These are phyloP conservation scores for Cicer cuneatum DNA, from an alignment of 306 rosid species.

Conservation along the genomic window DNA sequence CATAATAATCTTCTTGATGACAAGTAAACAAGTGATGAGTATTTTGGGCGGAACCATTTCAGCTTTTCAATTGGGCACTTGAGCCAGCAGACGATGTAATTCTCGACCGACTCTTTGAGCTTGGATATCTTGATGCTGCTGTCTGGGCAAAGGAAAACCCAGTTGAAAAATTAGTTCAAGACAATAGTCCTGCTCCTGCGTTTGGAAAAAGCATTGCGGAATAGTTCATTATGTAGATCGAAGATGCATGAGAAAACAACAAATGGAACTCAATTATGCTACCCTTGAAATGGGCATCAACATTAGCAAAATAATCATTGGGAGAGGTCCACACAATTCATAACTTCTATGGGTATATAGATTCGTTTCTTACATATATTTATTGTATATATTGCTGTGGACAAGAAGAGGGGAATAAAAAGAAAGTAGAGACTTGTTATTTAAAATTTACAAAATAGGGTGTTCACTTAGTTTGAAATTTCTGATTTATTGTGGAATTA, in stretches of 20 bases:
- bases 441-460: slow-evolving; percentile 14
- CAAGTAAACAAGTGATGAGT: slow-evolving; percentile 11
- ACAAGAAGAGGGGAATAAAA: not conserved
- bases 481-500: slow-evolving; percentile 38
- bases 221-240: slow-evolving; percentile 39
- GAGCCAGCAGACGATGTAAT: slow-evolving; percentile 85
- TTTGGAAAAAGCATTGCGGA: slow-evolving; percentile 42
- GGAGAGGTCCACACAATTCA: slow-evolving; percentile 3
- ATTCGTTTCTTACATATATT: slow-evolving; percentile 29
- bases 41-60: slow-evolving; percentile 42
- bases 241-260: slow-evolving; percentile 34
- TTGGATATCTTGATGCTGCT: slow-evolving; percentile 86
- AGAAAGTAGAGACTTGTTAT: slow-evolving; percentile 33
- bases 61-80: slow-evolving; percentile 63
- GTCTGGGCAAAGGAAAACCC: slow-evolving; percentile 90
- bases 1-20: slow-evolving; percentile 16
- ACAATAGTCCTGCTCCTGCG: slow-evolving; percentile 47
- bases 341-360: slow-evolving; percentile 10
- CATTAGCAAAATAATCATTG: not conserved
- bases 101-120: slow-evolving; percentile 80
- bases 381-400: slow-evolving; percentile 35
- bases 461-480: slow-evolving; percentile 32
- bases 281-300: slow-evolving; percentile 36
- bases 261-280: slow-evolving; percentile 38
- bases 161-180: slow-evolving; percentile 62